Conservation (phyloP, 768 basidiomycete genomes). For the Porphyrellus cyaneotinctus region DNA sequence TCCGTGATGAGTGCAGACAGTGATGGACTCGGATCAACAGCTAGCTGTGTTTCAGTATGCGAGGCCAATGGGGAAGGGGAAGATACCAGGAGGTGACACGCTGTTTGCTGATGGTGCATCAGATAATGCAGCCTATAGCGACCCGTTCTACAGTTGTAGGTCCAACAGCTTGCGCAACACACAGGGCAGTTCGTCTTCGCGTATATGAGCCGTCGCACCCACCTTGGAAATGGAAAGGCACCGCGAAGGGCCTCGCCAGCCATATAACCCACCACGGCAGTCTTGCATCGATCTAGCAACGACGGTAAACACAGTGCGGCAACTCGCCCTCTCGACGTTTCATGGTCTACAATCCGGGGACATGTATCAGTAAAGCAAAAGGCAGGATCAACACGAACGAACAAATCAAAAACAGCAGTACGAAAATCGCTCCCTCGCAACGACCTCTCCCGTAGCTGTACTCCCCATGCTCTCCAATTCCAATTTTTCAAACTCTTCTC, state of each 20-base stretch:
- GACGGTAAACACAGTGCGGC: slow-evolving; percentile 70
- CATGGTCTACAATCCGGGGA: slow-evolving; percentile 46
- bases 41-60: slow-evolving; percentile 7
- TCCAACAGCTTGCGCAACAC: slow-evolving; percentile 72
- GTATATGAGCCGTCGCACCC: slow-evolving; percentile 26
- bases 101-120: slow-evolving; percentile 55
- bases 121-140: slow-evolving; percentile 72
- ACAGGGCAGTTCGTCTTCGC: slow-evolving; percentile 89
- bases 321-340: slow-evolving; percentile 58
- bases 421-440: slow-evolving; percentile 80
- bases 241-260: slow-evolving; percentile 85
- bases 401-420: slow-evolving; percentile 86
- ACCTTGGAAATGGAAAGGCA: slow-evolving; percentile 85
- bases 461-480: slow-evolving; percentile 48
- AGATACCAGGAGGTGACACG: slow-evolving; percentile 54
- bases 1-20: slow-evolving; percentile 61
- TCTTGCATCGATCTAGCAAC: slow-evolving; percentile 72
- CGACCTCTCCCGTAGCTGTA: slow-evolving; percentile 50
- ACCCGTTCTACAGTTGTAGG: slow-evolving; percentile 70
- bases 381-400: slow-evolving; percentile 42
- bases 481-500: slow-evolving; percentile 35
- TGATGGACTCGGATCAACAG: slow-evolving; percentile 41
- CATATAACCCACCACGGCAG: slow-evolving; percentile 65
- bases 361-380: neutral
- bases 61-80: neutral